A percentile compares a stretch with the other conserved stretches of the same genome.
These are phyloP conservation scores for Suillus bovinus DNA, from an alignment of 768 basidiomycete genomes.

Conservation along the genomic window DNA sequence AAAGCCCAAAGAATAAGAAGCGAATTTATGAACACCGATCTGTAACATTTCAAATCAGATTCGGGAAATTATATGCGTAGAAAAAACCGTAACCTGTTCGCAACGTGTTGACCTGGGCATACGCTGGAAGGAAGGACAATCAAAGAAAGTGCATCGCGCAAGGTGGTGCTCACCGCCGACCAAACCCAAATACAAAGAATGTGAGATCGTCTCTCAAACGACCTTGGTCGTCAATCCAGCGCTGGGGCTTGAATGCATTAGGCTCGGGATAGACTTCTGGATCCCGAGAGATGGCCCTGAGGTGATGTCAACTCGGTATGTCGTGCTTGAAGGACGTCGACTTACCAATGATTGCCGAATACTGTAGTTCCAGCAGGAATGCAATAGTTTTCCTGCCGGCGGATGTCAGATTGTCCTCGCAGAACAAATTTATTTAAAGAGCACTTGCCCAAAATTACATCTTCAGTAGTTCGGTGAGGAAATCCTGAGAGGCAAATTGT, in stretches of 20 bases:
- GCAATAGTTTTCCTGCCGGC: not conserved
- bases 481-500: not conserved
- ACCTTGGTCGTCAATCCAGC: not conserved
- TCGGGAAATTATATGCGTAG: not conserved
- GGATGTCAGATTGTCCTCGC: not conserved
- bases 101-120: not conserved
- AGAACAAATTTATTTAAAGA: not conserved
- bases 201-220: not conserved
- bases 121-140: not conserved
- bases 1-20: not conserved
- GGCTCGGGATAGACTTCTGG: not conserved
- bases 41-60: not conserved
- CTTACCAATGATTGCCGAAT: not conserved
- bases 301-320: not conserved
- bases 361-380: not conserved
- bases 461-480: not conserved
- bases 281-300: constrained; percentile 3
- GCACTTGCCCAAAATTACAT: not conserved
- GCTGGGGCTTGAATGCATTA: not conserved
- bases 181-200: constrained; percentile 1
- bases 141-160: not conserved
- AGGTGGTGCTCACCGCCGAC: not conserved
- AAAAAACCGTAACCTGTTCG: not conserved
- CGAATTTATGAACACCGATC: not conserved
- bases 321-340: no score